A percentile compares a stretch with the other conserved stretches of the same genome.
Conservation (phyloP, 257 asterid genomes). For the Solanum clarkiae region DNA sequence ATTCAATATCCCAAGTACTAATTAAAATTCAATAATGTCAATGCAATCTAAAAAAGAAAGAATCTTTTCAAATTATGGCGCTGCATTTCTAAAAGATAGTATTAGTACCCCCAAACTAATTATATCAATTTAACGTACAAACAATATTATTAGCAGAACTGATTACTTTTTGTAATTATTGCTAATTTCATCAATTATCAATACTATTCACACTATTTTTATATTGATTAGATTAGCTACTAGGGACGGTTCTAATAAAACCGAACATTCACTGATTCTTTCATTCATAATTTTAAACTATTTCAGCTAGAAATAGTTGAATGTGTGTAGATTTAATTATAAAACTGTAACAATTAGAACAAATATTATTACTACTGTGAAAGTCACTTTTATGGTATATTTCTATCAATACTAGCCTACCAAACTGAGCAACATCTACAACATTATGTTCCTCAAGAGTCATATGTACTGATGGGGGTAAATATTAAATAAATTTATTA, state of each 20-base stretch:
- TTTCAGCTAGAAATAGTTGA: neutral
- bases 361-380: neutral
- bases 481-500: too few species aligned
- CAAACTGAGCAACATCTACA: neutral
- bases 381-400: neutral
- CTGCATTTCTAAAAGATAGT: neutral
- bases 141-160: neutral
- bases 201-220: neutral
- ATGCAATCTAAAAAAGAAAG: neutral
- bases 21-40: neutral
- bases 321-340: neutral
- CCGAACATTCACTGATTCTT: neutral
- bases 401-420: neutral
- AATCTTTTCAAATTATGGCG: neutral
- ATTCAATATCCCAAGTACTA: neutral
- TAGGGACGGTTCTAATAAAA: neutral
- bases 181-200: neutral
- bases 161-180: neutral
- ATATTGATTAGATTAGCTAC: neutral
- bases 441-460: neutral
- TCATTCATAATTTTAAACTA: neutral
- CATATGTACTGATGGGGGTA: neutral
- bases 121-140: neutral
- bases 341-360: neutral
- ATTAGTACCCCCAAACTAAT: neutral